These are phyloP conservation scores for Pythium rhizo-oryzae DNA, from an alignment of 352 stramenopile genomes.

Conservation along the genomic window DNA sequence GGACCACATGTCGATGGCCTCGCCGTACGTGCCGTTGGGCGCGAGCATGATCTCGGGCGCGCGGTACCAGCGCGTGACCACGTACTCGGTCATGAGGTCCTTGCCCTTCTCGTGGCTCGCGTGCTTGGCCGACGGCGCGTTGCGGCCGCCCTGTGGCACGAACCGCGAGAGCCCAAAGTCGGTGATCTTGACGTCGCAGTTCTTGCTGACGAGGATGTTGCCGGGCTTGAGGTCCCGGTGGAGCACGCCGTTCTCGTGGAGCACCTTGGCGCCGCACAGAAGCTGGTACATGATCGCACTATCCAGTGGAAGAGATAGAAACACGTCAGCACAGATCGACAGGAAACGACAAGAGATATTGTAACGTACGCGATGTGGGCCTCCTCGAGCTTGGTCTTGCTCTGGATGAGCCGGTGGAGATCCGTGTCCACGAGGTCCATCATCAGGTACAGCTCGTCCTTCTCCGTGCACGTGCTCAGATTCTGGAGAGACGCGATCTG, in stretches of 20 bases:
- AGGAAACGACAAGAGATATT: constrained; percentile 16
- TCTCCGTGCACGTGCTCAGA: constrained; percentile 80
- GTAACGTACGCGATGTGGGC: constrained; percentile 67
- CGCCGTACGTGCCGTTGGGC: constrained; percentile 75
- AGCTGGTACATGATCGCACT: constrained; percentile 96
- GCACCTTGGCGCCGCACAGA: constrained; percentile 86
- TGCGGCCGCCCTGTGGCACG: constrained; percentile 44
- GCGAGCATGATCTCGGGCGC: constrained; percentile 97
- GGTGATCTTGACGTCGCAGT: constrained; percentile 87
- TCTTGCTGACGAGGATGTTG: constrained; percentile 87
- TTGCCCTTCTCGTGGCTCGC: constrained; percentile 52
- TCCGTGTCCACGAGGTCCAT: constrained; percentile 96
- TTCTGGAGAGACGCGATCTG: constrained; percentile 81
- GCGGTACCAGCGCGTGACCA: constrained; percentile 94
- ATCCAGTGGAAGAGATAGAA: background rate
- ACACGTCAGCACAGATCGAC: background rate
- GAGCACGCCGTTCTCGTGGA: constrained; percentile 91
- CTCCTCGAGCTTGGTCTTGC: constrained; percentile 85
- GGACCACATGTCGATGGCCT: constrained; percentile 88
- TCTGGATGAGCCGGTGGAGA: constrained; percentile 90
- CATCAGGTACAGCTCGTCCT: constrained; percentile 95
- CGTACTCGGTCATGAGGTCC: constrained; percentile 91
- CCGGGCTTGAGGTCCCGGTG: constrained; percentile 84
- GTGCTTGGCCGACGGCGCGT: constrained; percentile 10
- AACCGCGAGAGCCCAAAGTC: constrained; percentile 83